Conservation (phyloP, 1,284 basidiomycete species). For the Pyrrhoderma lamaoense region DNA sequence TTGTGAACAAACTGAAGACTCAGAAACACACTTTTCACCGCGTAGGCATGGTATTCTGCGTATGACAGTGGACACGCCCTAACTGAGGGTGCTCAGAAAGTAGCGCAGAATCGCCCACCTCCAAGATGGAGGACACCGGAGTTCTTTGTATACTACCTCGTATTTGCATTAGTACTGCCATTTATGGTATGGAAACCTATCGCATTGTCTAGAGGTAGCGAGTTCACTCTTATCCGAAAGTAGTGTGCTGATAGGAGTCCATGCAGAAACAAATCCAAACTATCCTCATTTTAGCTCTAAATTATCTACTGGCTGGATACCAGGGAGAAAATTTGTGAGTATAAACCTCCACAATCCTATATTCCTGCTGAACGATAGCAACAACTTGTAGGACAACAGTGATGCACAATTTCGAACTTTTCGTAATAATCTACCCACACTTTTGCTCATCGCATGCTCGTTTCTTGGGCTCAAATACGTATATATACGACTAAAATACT, state of each 20-base stretch:
- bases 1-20: background rate
- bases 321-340: constrained; percentile 59
- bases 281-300: constrained; percentile 53
- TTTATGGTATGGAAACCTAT: constrained; percentile 79
- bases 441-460: constrained; percentile 43
- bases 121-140: constrained; percentile 77
- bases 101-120: constrained; percentile 25
- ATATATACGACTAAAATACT: constrained; percentile 29
- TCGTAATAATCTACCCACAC: constrained; percentile 61
- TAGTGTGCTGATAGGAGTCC: constrained; percentile 3
- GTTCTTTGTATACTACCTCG: constrained; percentile 72
- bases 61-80: constrained; percentile 13
- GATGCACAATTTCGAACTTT: constrained; percentile 83
- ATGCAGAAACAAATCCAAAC: constrained; percentile 65
- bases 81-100: background rate
- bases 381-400: constrained; percentile 63
- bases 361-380: constrained; percentile 5
- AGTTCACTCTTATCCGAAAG: constrained; percentile 3
- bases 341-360: background rate
- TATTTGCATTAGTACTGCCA: constrained; percentile 60
- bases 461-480: constrained; percentile 33
- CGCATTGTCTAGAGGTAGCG: constrained; percentile 62
- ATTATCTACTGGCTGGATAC: constrained; percentile 65
- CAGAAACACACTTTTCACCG: background rate
- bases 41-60: constrained; percentile 11